Percentiles rank a stretch among this genome's conserved stretches.
These are phyloP conservation scores for Xerocomus amazonicus DNA, from an alignment of 1,284 basidiomycete species.

Conservation along the genomic window DNA sequence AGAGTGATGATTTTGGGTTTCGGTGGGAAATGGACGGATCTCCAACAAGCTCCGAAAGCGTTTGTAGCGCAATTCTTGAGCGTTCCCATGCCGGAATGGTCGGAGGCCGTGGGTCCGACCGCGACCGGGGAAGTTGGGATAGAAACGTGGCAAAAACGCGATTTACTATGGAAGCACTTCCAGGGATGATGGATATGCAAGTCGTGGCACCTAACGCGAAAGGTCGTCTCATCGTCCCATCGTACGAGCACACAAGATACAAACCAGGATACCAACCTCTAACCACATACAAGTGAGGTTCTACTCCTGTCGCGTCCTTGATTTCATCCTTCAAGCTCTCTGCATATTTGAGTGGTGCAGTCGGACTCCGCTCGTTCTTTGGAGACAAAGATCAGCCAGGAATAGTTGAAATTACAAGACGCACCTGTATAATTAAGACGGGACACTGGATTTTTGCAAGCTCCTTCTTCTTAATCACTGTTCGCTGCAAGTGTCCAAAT, in stretches of 20 bases:
- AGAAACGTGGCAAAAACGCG: constrained; percentile 63
- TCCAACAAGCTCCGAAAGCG: constrained; percentile 48
- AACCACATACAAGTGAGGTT: constrained; percentile 55
- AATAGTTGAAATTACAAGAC: neutral
- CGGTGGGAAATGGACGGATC: constrained; percentile 46
- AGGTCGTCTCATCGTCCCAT: constrained; percentile 1
- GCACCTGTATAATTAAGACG: constrained; percentile 68
- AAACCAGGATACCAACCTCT: constrained; percentile 53
- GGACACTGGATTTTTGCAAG: constrained; percentile 56
- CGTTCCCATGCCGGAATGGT: constrained; percentile 38
- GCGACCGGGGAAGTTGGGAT: constrained; percentile 44
- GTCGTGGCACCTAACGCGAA: constrained; percentile 25
- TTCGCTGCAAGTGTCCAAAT: constrained; percentile 39
- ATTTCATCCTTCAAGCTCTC: constrained; percentile 49
- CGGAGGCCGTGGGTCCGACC: constrained; percentile 45
- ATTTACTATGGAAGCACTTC: constrained; percentile 61
- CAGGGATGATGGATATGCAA: constrained; percentile 29
- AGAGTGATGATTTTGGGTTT: constrained; percentile 57
- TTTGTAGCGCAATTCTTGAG: constrained; percentile 50
- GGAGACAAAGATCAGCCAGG: constrained; percentile 2
- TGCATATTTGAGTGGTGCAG: constrained; percentile 55
- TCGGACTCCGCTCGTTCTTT: constrained; percentile 58
- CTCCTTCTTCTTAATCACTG: constrained; percentile 45
- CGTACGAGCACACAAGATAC: constrained; percentile 4
- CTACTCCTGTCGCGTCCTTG: constrained; percentile 43